Base-by-base conservation (phyloP, 495 filamentous ascomycete species). In the Lasiosphaeria hispida region DNA sequence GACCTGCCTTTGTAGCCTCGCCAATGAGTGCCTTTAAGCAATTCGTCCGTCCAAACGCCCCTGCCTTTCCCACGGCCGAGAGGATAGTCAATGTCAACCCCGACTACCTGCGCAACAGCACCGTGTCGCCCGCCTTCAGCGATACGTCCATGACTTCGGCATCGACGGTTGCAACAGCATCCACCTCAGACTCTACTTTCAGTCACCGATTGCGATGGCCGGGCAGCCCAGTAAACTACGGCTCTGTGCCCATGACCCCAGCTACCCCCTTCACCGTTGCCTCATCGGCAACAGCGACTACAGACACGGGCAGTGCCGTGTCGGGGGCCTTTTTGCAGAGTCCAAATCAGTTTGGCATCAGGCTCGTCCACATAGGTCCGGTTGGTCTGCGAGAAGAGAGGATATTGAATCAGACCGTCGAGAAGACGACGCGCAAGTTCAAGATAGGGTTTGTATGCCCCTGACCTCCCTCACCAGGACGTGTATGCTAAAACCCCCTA, bases 391-490 rank as follows among this genome's bases (percentile, higher is more conserved):
- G 64, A 11, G 72, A 74, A n/a, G 74, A 76, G 49, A 72, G 66
- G 69, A 64, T 65, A 11, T 63, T 79, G 15, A 59, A 63, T 3
- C 65, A 72, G 13, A 71, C 74, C 0, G 64, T 80, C 17, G 67
- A 66, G 30, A 78, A 75, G 62, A 74, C 77, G 23, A 72, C 74
- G 36, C 70, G 66, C 18, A 78, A 74, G 58, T 79, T 78, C 63
- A 67, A 64, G 48, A 66, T 74, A 34, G 75, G 72, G 69, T 73
- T 58, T 30, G 68, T 62, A 8, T 15, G n/a, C 55, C 51, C 10
- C 23, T 11, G n/a, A 42, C 30, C 34, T 33, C 9, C 23, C 1
- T 15, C 10, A 37, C 15, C 1, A 10, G 8, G 4, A 37, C 9
- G 10, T 23, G 33, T 9, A 36, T 10, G 43, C 53, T 58, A 37